phyloP scores from a whole-genome alignment of 73 alveolate species.

The Urostyla sp. region DNA sequence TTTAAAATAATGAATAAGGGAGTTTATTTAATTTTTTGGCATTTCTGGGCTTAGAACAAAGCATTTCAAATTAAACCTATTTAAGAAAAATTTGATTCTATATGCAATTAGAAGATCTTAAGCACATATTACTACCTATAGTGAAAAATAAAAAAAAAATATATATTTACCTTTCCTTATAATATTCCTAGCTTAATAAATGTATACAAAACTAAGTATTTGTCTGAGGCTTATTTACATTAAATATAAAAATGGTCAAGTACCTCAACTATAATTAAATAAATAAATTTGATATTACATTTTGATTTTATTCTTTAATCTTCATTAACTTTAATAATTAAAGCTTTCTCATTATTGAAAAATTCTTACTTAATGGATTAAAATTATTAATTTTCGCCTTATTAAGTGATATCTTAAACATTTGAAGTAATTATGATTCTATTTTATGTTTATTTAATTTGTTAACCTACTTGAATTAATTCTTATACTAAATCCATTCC shows the following conservation, averaged over 20 bases:
- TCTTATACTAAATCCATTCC: constrained; percentile 22
- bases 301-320: constrained; percentile 42
- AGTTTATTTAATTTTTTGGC: constrained; percentile 40
- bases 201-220: constrained; percentile 47
- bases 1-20: constrained; percentile 58
- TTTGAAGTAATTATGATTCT: constrained; percentile 36
- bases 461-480: constrained; percentile 1
- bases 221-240: constrained; percentile 21
- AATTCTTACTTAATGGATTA: constrained; percentile 3
- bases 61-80: constrained; percentile 51
- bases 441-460: background rate
- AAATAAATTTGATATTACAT: background rate
- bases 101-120: constrained; percentile 40
- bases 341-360: constrained; percentile 13
- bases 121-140: too few relatives aligned
- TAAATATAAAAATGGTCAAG: constrained; percentile 24
- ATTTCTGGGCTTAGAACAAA: constrained; percentile 61
- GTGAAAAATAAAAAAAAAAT: background rate
- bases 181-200: constrained; percentile 57
- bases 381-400: constrained; percentile 8
- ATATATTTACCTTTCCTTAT: constrained; percentile 36
- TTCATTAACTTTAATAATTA: constrained; percentile 34
- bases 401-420: constrained; percentile 13
- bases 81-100: constrained; percentile 55
- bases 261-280: background rate